Conservation (phyloP, 768 basidiomycete species). For the Podaxis mareebaensis region DNA sequence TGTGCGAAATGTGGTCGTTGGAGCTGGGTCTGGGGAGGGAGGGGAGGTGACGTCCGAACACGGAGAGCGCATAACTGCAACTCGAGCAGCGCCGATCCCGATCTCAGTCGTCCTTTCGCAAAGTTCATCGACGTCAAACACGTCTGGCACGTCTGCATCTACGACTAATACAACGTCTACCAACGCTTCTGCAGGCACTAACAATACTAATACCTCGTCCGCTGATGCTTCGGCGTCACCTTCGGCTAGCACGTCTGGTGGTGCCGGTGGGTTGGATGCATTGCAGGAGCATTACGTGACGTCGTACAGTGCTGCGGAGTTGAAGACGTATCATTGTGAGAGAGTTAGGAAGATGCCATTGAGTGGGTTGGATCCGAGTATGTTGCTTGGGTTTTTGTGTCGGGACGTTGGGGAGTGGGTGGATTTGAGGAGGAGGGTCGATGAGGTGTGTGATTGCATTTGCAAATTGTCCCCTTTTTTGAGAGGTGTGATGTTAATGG, state of each 20-base stretch:
- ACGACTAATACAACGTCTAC: neutral
- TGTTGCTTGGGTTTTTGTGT: slow-evolving; percentile 93
- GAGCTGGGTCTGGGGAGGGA: slow-evolving; percentile 23
- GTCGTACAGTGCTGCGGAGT: slow-evolving; percentile 71
- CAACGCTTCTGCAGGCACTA: neutral
- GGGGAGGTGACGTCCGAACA: neutral
- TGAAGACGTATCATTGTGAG: slow-evolving; percentile 96
- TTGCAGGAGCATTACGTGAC: slow-evolving; percentile 64
- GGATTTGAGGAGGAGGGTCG: slow-evolving; percentile 73
- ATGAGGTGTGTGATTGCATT: slow-evolving; percentile 54
- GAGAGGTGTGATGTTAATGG: neutral
- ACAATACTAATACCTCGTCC: neutral
- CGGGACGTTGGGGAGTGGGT: slow-evolving; percentile 83
- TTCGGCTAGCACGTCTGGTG: slow-evolving; percentile 14
- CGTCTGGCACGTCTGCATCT: slow-evolving; percentile 25
- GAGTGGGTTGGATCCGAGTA: slow-evolving; percentile 90
- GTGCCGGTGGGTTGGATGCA: slow-evolving; percentile 38
- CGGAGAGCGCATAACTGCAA: neutral
- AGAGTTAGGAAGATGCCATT: slow-evolving; percentile 93
- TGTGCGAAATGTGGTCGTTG: slow-evolving; percentile 17
- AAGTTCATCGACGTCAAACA: slow-evolving; percentile 18
- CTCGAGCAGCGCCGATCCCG: neutral
- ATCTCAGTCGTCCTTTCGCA: slow-evolving; percentile 7
- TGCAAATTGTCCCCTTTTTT: slow-evolving; percentile 8
- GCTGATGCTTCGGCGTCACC: neutral